Percentiles rank a stretch among this genome's conserved stretches.
Evolutionary conservation across 208 protist species (phyloP).

Genomic region (Herpetomonas tarakana): DNA sequence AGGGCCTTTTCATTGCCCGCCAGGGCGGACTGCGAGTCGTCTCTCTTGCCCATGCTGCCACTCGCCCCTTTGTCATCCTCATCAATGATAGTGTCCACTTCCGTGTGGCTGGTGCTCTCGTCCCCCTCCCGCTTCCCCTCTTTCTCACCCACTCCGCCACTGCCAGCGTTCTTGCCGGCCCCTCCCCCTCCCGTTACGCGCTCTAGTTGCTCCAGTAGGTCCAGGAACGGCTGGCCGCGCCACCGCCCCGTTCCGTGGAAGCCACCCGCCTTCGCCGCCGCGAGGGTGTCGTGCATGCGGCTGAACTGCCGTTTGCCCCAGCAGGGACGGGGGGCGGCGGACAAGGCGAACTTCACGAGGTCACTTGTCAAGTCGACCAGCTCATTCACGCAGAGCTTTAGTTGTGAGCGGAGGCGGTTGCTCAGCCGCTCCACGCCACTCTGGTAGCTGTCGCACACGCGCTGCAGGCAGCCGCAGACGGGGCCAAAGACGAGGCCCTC

Average conservation of each 20-base stretch:
- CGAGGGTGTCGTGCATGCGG: conserved; percentile 11
- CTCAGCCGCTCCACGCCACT: conserved; percentile 20
- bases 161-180: background rate
- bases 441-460: conserved; percentile 22
- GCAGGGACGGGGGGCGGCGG: background rate
- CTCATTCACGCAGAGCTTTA: conserved; percentile 26
- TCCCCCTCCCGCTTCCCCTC: too few relatives aligned
- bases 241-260: conserved; percentile 35
- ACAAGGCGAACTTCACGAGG: conserved; percentile 19
- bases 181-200: background rate
- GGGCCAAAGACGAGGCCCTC: conserved; percentile 29
- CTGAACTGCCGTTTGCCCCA: conserved; percentile 8
- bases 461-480: conserved; percentile 25
- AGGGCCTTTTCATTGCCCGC: conserved; percentile 12
- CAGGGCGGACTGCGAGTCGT: too few relatives aligned
- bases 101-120: background rate
- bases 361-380: conserved; percentile 36
- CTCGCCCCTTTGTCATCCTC: background rate
- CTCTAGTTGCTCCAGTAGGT: conserved; percentile 10
- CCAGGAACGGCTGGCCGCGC: conserved; percentile 24
- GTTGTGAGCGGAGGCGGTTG: conserved; percentile 26
- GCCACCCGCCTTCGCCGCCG: conserved; percentile 18
- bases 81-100: background rate
- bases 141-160: too few relatives aligned
- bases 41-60: background rate